Evolutionary conservation across 331 rosid species (phyloP), one percentile per base, ranked within the genome.

Genomic region (Quercus tomentella): DNA sequence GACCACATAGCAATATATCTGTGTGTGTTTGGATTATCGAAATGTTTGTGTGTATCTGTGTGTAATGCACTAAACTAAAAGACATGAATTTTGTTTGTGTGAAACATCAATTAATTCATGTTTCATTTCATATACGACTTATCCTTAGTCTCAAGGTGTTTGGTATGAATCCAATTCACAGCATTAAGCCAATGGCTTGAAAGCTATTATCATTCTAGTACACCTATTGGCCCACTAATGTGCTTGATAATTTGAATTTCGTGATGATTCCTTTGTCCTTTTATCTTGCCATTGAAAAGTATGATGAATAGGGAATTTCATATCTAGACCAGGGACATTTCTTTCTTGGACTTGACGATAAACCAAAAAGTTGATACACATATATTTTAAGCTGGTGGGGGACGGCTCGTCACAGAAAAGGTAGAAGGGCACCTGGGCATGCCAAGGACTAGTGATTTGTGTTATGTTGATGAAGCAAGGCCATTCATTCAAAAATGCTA

Each of bases 331-430:
- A 26, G 2, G 18, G 30, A 16, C 41, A 30, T 63, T 33, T 26
- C n/a, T 69, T 56, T 43, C 43, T 55, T 41, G 43, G 31, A 57
- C 51, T 25, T 70, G 70, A 78, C 81, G 51, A 69, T 56, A 68
- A 41, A 7, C 16, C 61, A 56, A 56, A 57, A 78, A 14, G 60
- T 28, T 65, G 41, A 30, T 60, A 60, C 14, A 21, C 17, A 49
- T 49, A 14, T 49, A 49, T 49, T 41, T 41, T 11, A 23, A 15
- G 31, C 15, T 9, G 66, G 66, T 60, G 66, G 66, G 66, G 66
- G 66, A 60, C 66, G 25, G 26, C 66, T 23, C 7, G 31, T 23
- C 18, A 41, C 43, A 30, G 45, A 65, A 16, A 65, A 65, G 45
- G 45, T 17, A 26, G 70, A 28, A 23, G 66, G 70, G 70, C 68